A percentile compares a stretch with the other conserved stretches of the same genome.
Conservation (phyloP, 139 green algal species). For the Coelastrella sp. region DNA sequence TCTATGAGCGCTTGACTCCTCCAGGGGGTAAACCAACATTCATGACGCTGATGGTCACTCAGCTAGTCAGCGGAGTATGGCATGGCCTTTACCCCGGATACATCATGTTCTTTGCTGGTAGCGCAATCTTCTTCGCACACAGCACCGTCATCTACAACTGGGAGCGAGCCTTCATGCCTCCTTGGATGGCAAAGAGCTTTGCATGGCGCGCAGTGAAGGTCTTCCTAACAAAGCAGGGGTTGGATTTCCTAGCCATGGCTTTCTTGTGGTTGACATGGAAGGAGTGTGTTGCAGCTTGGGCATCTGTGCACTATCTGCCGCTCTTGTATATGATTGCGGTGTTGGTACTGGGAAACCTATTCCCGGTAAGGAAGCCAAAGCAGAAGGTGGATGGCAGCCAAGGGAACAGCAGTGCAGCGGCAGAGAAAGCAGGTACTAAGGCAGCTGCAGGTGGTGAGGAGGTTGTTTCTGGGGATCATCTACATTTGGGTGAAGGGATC, state of each 20-base stretch:
- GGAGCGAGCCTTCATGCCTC: constrained; percentile 20
- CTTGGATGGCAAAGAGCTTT: constrained; percentile 29
- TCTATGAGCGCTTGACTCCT: constrained; percentile 87
- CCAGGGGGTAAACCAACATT: constrained; percentile 70
- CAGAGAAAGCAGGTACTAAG: neutral
- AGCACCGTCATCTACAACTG: constrained; percentile 46
- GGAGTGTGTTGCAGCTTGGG: constrained; percentile 39
- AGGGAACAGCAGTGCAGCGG: neutral
- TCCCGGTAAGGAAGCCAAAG: constrained; percentile 22
- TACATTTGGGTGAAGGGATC: constrained; percentile 12
- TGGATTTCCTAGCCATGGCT: constrained; percentile 61
- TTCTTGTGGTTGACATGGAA: constrained; percentile 53
- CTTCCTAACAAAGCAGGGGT: constrained; percentile 53
- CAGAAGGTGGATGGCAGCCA: neutral
- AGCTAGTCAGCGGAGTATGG: constrained; percentile 86
- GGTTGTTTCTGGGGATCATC: constrained; percentile 14
- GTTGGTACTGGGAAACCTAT: constrained; percentile 29
- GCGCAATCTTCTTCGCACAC: constrained; percentile 54
- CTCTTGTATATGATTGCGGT: constrained; percentile 50
- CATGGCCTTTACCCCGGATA: constrained; percentile 74
- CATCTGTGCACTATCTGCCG: constrained; percentile 53
- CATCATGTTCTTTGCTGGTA: constrained; percentile 49
- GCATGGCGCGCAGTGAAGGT: constrained; percentile 50
- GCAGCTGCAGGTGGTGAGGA: neutral
- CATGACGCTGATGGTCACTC: constrained; percentile 78